Conservation (phyloP, 2,329 filamentous ascomycete species). For the Cercospora nicotianae region DNA sequence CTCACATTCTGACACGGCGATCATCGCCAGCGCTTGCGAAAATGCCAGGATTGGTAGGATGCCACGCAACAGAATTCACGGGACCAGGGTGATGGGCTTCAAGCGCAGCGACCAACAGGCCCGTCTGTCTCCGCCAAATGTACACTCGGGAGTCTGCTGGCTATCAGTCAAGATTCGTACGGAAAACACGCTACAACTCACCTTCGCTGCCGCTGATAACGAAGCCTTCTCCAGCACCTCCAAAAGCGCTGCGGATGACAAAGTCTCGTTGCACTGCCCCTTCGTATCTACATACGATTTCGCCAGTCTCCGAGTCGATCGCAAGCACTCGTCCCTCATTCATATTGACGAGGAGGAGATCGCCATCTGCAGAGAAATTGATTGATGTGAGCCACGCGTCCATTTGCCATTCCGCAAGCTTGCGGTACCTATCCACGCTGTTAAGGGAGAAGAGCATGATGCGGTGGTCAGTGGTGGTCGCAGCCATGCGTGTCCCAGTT, state of each 20-base stretch:
- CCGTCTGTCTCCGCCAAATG: conserved; percentile 88
- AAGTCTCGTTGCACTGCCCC: conserved; percentile 74
- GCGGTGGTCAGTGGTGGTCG: conserved; percentile 67
- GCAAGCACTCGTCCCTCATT: conserved; percentile 74
- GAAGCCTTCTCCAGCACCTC: conserved; percentile 88
- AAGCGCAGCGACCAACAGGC: conserved; percentile 71
- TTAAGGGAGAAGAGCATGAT: conserved; percentile 74
- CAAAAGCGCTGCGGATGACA: conserved; percentile 80
- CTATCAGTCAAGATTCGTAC: not conserved
- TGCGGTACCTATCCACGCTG: conserved; percentile 64
- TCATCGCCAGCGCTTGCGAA: conserved; percentile 94
- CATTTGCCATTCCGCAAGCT: conserved; percentile 71
- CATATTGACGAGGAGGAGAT: conserved; percentile 78
- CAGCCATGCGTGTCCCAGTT: conserved; percentile 76
- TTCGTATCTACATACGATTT: conserved; percentile 70
- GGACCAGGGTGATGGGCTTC: conserved; percentile 71
- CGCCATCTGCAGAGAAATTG: conserved; percentile 77
- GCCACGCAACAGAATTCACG: conserved; percentile 89
- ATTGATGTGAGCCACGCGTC: conserved; percentile 74
- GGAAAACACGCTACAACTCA: conserved; percentile 39
- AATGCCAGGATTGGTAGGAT: conserved; percentile 75
- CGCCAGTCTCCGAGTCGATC: conserved; percentile 71
- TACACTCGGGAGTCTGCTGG: conserved; percentile 65
- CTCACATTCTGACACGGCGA: conserved; percentile 79
- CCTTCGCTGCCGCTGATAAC: conserved; percentile 90